Percentiles rank a stretch among this genome's conserved stretches.
These are phyloP conservation scores for Dactylellina drechsleri DNA, from an alignment of 2,329 filamentous ascomycete species.

Conservation along the genomic window DNA sequence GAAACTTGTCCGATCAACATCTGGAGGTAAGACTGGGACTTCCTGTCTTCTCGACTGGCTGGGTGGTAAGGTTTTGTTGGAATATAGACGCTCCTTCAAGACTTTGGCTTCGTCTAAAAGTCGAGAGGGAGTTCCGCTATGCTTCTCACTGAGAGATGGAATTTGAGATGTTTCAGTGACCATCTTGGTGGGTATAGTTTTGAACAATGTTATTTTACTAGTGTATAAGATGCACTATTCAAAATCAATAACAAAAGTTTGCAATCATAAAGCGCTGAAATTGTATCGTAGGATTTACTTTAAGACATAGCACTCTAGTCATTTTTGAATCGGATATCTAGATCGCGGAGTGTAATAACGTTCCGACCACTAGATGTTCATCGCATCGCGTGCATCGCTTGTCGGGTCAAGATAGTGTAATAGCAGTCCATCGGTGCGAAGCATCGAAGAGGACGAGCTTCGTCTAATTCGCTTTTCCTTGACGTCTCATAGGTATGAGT, in stretches of 20 bases:
- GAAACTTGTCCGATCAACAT: conserved; percentile 61
- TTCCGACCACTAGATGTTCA: conserved; percentile 22
- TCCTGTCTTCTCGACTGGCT: conserved; percentile 58
- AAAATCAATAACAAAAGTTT: too few species aligned
- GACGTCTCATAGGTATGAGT: too few species aligned
- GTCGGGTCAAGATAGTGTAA: conserved; percentile 15
- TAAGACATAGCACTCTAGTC: neutral
- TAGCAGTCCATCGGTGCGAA: conserved; percentile 29
- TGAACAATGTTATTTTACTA: neutral
- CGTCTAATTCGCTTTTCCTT: conserved; percentile 11
- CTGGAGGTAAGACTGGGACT: conserved; percentile 62
- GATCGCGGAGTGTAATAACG: conserved; percentile 22
- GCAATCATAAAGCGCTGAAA: too few species aligned
- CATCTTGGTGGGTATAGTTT: conserved; percentile 24
- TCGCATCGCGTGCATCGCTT: conserved; percentile 10
- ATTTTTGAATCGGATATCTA: conserved; percentile 16
- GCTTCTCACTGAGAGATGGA: conserved; percentile 57
- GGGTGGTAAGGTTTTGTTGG: conserved; percentile 60
- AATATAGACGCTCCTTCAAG: conserved; percentile 61
- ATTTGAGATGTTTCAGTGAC: conserved; percentile 20
- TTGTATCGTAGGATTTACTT: too few species aligned
- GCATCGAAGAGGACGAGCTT: conserved; percentile 1
- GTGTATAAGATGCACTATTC: too few species aligned
- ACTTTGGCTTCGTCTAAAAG: conserved; percentile 62
- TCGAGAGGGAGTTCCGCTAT: conserved; percentile 62